Percentiles rank a stretch among this genome's conserved stretches.
These are phyloP conservation scores for bread wheat (Triticum aestivum) DNA, from an alignment of 176 grass and related monocot genomes.

Conservation along the genomic window IWGSC_CS_RefSeq_v2.1 NC_057807.1:465161744-465162243, in stretches of 20 bases:
- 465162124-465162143: background rate
- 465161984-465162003: constrained; percentile 76
- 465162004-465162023: constrained; percentile 78
- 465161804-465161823: background rate
- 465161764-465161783: background rate
- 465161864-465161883: constrained; percentile 65
- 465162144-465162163: background rate
- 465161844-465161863: constrained; percentile 80
- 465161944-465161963: constrained; percentile 48
- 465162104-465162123: constrained; percentile 4
- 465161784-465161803: background rate
- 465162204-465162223: constrained; percentile 36
- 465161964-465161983: constrained; percentile 76
- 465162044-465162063: background rate
- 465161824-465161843: constrained; percentile 53
- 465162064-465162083: background rate
- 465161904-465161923: background rate
- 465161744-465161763: constrained; percentile 74
- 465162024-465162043: constrained; percentile 69
- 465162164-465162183: constrained; percentile 59
- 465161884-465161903: constrained; percentile 4
- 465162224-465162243: constrained; percentile 31
- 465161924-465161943: constrained; percentile 2
- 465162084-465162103: background rate
- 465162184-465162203: constrained; percentile 60